Conservation (phyloP, 2,329 filamentous ascomycete genomes). For the Ploettnerulaceae sp. region DNA sequence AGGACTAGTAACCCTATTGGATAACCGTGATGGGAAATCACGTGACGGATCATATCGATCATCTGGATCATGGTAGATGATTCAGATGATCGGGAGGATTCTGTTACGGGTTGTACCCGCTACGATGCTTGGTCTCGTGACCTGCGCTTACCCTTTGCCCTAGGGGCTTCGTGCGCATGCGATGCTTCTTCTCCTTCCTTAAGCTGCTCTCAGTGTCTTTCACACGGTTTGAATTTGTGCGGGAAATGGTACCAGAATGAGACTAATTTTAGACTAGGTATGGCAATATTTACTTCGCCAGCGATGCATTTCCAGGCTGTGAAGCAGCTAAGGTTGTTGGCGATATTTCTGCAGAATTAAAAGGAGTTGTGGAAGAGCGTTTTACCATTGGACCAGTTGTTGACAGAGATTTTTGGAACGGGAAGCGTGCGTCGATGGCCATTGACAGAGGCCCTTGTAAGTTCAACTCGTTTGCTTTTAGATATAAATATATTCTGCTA, state of each 20-base stretch:
- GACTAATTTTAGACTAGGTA: constrained; percentile 30
- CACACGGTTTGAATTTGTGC: constrained; percentile 28
- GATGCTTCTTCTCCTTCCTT: too few species aligned
- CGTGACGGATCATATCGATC: too few species aligned
- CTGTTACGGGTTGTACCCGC: too few species aligned
- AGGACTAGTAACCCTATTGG: too few species aligned
- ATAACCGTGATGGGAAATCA: too few species aligned
- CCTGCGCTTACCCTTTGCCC: too few species aligned
- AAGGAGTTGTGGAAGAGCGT: constrained; percentile 30
- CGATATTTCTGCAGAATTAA: constrained; percentile 30
- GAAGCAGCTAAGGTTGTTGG: constrained; percentile 29
- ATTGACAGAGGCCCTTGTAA: constrained; percentile 40
- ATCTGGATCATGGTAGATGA: too few species aligned
- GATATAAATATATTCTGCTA: constrained; percentile 6
- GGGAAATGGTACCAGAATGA: constrained; percentile 6
- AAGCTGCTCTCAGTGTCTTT: constrained; percentile 37
- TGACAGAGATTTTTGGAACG: constrained; percentile 35
- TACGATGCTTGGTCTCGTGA: too few species aligned
- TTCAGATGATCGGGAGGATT: too few species aligned
- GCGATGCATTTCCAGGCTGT: constrained; percentile 32
- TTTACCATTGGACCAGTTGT: constrained; percentile 38
- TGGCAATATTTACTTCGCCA: constrained; percentile 37
- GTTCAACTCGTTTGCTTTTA: constrained; percentile 15
- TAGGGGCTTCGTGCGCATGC: too few species aligned
- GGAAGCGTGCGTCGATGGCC: constrained; percentile 33